These are phyloP conservation scores for Coniochaeta sp. DNA, from an alignment of 2,329 filamentous ascomycete genomes.

Conservation along the genomic window DNA sequence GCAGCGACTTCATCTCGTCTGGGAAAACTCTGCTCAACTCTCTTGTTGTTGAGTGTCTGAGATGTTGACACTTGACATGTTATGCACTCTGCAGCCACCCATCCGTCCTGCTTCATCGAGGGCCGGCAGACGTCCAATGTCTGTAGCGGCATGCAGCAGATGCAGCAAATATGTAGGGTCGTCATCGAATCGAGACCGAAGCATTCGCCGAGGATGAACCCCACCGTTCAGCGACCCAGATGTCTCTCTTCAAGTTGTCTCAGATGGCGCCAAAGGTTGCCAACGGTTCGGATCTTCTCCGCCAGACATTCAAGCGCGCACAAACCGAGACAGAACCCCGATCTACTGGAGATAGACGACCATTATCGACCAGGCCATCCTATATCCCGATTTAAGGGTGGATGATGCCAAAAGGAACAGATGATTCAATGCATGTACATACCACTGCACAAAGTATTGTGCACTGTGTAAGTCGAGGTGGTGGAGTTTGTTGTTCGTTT, in stretches of 20 bases:
- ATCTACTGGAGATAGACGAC: background rate
- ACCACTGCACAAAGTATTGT: too few relatives aligned
- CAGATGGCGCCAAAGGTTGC: conserved; percentile 3
- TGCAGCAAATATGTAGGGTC: conserved; percentile 2
- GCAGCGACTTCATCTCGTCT: conserved; percentile 4
- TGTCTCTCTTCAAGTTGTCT: background rate
- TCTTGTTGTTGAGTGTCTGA: too few relatives aligned
- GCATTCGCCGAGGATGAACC: conserved; percentile 12
- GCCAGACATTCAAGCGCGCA: background rate
- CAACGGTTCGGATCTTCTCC: background rate
- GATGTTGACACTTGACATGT: background rate
- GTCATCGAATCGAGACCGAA: conserved; percentile 7
- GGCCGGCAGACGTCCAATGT: background rate
- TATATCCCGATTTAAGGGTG: too few relatives aligned
- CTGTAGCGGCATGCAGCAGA: background rate
- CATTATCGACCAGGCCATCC: background rate
- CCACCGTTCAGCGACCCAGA: background rate
- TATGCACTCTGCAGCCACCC: background rate
- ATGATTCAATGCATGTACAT: too few relatives aligned
- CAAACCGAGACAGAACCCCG: conserved; percentile 1
- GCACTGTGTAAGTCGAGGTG: too few relatives aligned
- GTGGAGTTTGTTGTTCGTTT: background rate
- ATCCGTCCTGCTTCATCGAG: background rate
- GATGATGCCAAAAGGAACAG: too few relatives aligned
- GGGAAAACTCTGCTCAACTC: background rate